Evolutionary conservation across 306 rosid species (phyloP).

Genomic region (Ammopiptanthus mongolicus): DNA sequence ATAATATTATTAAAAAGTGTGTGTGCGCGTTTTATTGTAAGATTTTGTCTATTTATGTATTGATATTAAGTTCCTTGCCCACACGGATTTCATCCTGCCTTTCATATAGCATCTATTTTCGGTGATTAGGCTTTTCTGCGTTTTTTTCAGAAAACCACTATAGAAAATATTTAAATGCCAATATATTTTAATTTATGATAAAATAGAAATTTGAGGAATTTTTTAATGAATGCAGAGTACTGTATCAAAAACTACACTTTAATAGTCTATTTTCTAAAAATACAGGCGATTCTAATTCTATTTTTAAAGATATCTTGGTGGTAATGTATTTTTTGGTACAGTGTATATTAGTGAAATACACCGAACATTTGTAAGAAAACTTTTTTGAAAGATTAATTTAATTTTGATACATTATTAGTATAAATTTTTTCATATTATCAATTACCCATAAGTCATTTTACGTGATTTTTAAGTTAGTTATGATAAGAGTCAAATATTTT

Average conservation of each 20-base stretch:
- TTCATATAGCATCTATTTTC: neutral
- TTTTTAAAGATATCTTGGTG: too few relatives aligned
- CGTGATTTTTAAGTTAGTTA: too few relatives aligned
- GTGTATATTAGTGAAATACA: neutral
- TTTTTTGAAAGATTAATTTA: neutral
- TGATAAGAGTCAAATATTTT: too few relatives aligned
- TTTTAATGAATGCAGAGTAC: neutral
- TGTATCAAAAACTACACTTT: neutral
- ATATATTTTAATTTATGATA: too few relatives aligned
- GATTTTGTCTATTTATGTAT: slow-evolving; percentile 42
- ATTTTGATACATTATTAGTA: too few relatives aligned
- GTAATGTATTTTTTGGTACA: too few relatives aligned
- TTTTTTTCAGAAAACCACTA: too few relatives aligned
- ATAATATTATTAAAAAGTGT: neutral
- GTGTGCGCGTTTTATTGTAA: neutral
- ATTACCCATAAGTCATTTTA: too few relatives aligned
- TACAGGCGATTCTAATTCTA: neutral
- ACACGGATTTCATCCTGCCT: slow-evolving; percentile 14
- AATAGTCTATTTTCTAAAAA: neutral
- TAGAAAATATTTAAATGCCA: too few relatives aligned
- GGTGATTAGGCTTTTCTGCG: neutral
- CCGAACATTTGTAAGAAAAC: neutral
- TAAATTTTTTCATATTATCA: too few relatives aligned
- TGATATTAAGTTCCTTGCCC: neutral
- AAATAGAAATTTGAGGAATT: too few relatives aligned